Conservation (phyloP, 257 asterid species). For the Solanum peruvianum region DNA sequence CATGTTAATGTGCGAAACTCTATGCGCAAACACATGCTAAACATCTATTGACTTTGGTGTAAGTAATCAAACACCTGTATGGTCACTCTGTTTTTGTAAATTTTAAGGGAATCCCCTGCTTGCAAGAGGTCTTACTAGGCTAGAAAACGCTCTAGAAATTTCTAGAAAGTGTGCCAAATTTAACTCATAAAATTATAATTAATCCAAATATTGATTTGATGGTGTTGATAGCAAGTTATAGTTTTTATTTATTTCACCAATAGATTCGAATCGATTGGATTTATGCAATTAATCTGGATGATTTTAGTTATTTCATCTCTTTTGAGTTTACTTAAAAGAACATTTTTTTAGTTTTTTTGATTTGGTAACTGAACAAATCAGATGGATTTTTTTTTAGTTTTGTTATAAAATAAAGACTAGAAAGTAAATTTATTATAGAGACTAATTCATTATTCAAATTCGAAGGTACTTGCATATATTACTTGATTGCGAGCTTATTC, state of each 20-base stretch:
- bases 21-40: not conserved
- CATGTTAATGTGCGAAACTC: not conserved
- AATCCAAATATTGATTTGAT: not conserved
- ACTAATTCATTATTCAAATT: not conserved
- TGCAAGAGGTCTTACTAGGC: not conserved
- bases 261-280: not conserved
- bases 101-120: not conserved
- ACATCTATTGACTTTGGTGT: not conserved
- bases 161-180: not conserved
- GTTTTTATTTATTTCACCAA: not conserved
- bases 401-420: not conserved
- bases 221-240: not conserved
- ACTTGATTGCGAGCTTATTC: not conserved
- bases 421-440: not conserved
- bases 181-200: not conserved
- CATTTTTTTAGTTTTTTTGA: not conserved
- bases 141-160: not conserved
- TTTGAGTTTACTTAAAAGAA: not conserved
- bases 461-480: not conserved
- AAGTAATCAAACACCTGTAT: not conserved
- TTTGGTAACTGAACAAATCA: not conserved
- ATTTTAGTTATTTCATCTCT: not conserved
- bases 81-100: not conserved
- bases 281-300: not conserved
- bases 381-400: accelerated